phyloP scores from a whole-genome alignment of 1,284 basidiomycete genomes.

The Rhodofomes roseus region DNA sequence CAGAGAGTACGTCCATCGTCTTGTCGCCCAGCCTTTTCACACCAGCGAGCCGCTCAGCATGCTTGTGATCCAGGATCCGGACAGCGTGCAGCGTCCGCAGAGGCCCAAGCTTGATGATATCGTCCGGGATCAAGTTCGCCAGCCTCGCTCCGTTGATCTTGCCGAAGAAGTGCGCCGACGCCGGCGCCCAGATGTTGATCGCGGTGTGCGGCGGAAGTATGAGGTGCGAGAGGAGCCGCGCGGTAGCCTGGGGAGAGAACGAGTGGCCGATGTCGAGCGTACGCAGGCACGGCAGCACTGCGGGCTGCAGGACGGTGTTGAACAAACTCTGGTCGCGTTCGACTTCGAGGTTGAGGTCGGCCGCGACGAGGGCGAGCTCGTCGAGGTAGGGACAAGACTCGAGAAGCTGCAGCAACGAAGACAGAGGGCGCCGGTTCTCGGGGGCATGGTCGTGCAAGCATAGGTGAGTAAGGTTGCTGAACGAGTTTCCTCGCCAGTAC shows the following conservation, averaged over 20 bases:
- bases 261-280: constrained; percentile 14
- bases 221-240: constrained; percentile 11
- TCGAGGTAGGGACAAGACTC: constrained; percentile 14
- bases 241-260: constrained; percentile 4
- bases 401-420: constrained; percentile 20
- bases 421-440: constrained; percentile 13
- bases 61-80: constrained; percentile 5
- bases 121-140: constrained; percentile 10
- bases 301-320: constrained; percentile 2
- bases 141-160: not conserved
- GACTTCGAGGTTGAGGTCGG: not conserved
- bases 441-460: constrained; percentile 18
- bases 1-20: constrained; percentile 8
- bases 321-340: not conserved
- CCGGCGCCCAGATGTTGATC: constrained; percentile 14
- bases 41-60: not conserved
- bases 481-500: constrained; percentile 19
- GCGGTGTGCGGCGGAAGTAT: constrained; percentile 6
- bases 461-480: constrained; percentile 20
- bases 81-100: constrained; percentile 12
- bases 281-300: constrained; percentile 14
- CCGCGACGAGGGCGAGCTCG: constrained; percentile 17
- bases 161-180: not conserved
- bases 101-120: constrained; percentile 8
- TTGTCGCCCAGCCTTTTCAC: not conserved